These are phyloP conservation scores for Pythium brassicae DNA, from an alignment of 352 stramenopile species.

Conservation along the genomic window DNA sequence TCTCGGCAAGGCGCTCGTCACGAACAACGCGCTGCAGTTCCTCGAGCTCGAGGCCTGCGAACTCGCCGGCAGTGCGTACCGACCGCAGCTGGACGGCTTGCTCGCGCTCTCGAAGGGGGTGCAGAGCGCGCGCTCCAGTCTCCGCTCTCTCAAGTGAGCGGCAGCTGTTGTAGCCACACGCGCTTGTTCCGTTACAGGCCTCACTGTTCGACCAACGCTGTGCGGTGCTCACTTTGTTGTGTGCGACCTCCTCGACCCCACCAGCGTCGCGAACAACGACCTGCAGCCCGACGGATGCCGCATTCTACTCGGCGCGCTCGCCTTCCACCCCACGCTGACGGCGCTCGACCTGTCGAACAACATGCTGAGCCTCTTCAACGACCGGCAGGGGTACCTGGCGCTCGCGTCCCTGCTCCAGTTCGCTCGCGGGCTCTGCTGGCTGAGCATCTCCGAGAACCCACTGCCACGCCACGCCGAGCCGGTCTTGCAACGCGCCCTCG, in stretches of 20 bases:
- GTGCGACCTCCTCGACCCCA: no score
- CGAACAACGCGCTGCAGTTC: conserved; percentile 57
- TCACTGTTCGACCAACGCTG: no score
- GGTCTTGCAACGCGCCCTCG: conserved; percentile 21
- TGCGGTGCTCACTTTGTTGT: no score
- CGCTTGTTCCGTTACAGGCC: no score
- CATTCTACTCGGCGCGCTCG: conserved; percentile 38
- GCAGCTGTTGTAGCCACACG: neutral
- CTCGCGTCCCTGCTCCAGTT: conserved; percentile 51
- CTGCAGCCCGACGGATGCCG: conserved; percentile 54
- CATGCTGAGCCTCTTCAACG: conserved; percentile 45
- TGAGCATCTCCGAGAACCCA: conserved; percentile 35
- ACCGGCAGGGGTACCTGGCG: conserved; percentile 44
- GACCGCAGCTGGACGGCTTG: conserved; percentile 43
- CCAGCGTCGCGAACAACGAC: conserved; percentile 44
- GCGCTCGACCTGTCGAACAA: conserved; percentile 58
- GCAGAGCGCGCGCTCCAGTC: conserved; percentile 41
- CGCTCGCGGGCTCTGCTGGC: conserved; percentile 41
- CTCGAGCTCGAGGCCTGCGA: conserved; percentile 53
- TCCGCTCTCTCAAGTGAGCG: conserved; percentile 43
- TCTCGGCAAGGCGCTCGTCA: conserved; percentile 49
- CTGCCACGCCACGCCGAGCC: conserved; percentile 16
- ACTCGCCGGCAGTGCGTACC: conserved; percentile 45
- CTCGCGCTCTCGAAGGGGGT: conserved; percentile 52
- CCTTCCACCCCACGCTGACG: conserved; percentile 51